phyloP scores from a whole-genome alignment of 2,329 filamentous ascomycete genomes.

The Monilinia fructicola region DNA sequence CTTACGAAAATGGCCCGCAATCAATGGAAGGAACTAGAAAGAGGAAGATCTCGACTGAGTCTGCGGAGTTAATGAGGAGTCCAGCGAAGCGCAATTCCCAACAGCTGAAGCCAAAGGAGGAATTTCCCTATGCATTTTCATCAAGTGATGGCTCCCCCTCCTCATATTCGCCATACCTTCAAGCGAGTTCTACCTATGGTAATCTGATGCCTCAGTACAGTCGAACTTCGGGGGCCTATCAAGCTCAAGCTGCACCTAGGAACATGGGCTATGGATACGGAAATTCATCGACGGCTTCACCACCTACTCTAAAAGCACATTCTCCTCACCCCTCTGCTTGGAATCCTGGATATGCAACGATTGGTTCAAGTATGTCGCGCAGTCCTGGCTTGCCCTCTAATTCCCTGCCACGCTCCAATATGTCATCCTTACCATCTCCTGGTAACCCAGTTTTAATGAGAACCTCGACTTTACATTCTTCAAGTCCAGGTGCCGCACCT shows the following conservation, averaged over 20 bases:
- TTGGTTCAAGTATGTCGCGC: constrained; percentile 45
- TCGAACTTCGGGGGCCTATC: constrained; percentile 41
- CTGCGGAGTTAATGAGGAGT: constrained; percentile 48
- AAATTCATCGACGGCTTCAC: constrained; percentile 44
- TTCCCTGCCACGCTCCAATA: constrained; percentile 27
- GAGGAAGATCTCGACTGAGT: constrained; percentile 54
- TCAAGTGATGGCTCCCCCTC: constrained; percentile 45
- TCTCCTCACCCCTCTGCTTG: constrained; percentile 50
- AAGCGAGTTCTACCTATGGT: constrained; percentile 49
- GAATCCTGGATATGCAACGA: constrained; percentile 49
- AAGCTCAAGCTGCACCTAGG: constrained; percentile 43
- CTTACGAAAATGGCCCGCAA: constrained; percentile 50
- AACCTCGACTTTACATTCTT: constrained; percentile 63
- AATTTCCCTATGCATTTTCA: constrained; percentile 56
- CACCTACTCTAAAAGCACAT: constrained; percentile 47
- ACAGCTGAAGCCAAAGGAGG: constrained; percentile 49
- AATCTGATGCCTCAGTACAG: constrained; percentile 41
- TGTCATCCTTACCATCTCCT: constrained; percentile 34
- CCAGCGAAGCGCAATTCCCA: constrained; percentile 50
- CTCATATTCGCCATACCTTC: constrained; percentile 51
- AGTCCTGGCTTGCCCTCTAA: constrained; percentile 45
- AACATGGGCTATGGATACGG: constrained; percentile 46
- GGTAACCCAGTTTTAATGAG: constrained; percentile 62
- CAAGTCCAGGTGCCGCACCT: constrained; percentile 48
- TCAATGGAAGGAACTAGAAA: constrained; percentile 50